A percentile compares a stretch with the other conserved stretches of the same genome.
These are phyloP conservation scores for Microsporum ferrugineum DNA, from an alignment of 2,329 filamentous ascomycete species.

Conservation along the genomic window DNA sequence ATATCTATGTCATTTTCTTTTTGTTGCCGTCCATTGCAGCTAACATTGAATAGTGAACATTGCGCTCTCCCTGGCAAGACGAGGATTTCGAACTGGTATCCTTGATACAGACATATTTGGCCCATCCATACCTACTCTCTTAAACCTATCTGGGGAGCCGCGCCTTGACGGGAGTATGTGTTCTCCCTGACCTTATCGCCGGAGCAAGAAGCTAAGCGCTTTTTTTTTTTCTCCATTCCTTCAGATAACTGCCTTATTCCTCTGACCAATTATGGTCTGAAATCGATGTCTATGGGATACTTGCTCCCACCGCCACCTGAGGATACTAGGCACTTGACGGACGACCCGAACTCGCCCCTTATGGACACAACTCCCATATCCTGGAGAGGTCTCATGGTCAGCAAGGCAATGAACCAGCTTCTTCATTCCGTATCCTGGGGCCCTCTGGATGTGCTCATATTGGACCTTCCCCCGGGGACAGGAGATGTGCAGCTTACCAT, in stretches of 20 bases:
- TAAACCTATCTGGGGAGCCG: constrained; percentile 71
- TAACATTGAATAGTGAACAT: constrained; percentile 50
- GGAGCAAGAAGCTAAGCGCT: background rate
- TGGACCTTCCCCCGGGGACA: constrained; percentile 88
- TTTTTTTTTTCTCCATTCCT: background rate
- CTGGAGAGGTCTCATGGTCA: constrained; percentile 94
- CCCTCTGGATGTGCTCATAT: constrained; percentile 71
- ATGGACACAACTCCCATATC: constrained; percentile 61
- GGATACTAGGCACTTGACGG: constrained; percentile 39
- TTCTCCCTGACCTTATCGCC: background rate
- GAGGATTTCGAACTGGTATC: constrained; percentile 72
- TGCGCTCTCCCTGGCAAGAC: constrained; percentile 71
- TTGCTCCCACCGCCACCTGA: constrained; percentile 48
- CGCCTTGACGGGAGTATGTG: constrained; percentile 58
- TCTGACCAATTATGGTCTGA: constrained; percentile 85
- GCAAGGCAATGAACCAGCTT: constrained; percentile 91
- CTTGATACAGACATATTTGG: constrained; percentile 96
- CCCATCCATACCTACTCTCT: constrained; percentile 80
- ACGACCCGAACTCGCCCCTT: constrained; percentile 21
- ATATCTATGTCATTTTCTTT: constrained; percentile 15
- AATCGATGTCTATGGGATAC: constrained; percentile 98
- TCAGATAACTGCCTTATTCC: constrained; percentile 56
- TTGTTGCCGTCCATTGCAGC: background rate
- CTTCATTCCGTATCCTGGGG: constrained; percentile 94
- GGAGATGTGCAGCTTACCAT: constrained; percentile 96